phyloP scores from a whole-genome alignment of 306 rosid genomes.

The Acacia acuminata region DNA sequence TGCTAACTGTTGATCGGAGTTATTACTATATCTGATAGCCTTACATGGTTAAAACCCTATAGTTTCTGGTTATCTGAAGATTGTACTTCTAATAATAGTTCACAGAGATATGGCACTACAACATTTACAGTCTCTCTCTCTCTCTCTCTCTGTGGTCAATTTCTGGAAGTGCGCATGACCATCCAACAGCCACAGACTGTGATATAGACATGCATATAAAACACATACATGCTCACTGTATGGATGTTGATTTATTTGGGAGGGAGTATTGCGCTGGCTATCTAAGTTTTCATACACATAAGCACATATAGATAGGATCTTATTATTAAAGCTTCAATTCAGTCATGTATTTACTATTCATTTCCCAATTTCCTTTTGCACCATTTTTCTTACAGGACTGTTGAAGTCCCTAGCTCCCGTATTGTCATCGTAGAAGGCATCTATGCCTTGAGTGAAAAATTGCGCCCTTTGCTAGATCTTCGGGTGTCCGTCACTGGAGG shows the following conservation, averaged over 20 bases:
- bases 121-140: conserved; percentile 4
- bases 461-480: conserved; percentile 91
- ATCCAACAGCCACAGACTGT: not conserved
- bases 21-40: conserved; percentile 17
- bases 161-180: not conserved
- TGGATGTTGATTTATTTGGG: conserved; percentile 23
- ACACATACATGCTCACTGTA: not conserved
- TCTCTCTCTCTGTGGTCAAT: no score
- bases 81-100: not conserved
- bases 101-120: conserved; percentile 3
- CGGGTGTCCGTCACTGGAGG: conserved; percentile 98
- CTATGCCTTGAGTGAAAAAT: conserved; percentile 85
- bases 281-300: conserved; percentile 8
- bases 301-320: conserved; percentile 12
- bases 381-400: conserved; percentile 57
- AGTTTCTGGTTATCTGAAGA: conserved; percentile 16
- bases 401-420: conserved; percentile 90
- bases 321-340: conserved; percentile 19
- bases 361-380: conserved; percentile 24
- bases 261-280: conserved; percentile 7
- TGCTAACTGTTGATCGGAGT: not conserved
- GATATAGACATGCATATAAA: conserved; percentile 20
- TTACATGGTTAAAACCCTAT: conserved; percentile 15
- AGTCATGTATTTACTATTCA: conserved; percentile 7
- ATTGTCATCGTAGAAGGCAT: conserved; percentile 91